Conservation (phyloP, 1,139 yeast species). For the Yamadazyma diddensiae region DNA sequence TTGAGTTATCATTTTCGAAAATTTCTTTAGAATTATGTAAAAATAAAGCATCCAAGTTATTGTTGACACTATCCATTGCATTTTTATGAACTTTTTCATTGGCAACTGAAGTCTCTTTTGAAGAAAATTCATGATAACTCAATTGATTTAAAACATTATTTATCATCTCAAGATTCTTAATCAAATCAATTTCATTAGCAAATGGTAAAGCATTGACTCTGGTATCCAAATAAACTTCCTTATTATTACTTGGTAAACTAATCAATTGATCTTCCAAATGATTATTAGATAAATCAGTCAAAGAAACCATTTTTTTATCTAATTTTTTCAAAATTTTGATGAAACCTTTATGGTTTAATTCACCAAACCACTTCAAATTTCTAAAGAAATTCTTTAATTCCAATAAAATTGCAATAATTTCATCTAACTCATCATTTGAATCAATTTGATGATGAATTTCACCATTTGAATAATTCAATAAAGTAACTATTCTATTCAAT, state of each 20-base stretch:
- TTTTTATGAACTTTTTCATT: slow-evolving; percentile 9
- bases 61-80: slow-evolving; percentile 4
- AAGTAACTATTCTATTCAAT: slow-evolving; percentile 44
- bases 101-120: slow-evolving; percentile 1
- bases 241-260: slow-evolving; percentile 55
- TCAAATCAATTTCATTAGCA: slow-evolving; percentile 64
- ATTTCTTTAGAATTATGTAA: slow-evolving; percentile 24
- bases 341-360: slow-evolving; percentile 86
- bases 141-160: slow-evolving; percentile 49
- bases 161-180: slow-evolving; percentile 51
- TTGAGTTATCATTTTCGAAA: slow-evolving; percentile 46
- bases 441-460: slow-evolving; percentile 32
- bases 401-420: slow-evolving; percentile 68
- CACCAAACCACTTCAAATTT: slow-evolving; percentile 91
- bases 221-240: slow-evolving; percentile 62
- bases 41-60: slow-evolving; percentile 29
- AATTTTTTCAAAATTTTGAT: slow-evolving; percentile 85
- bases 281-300: slow-evolving; percentile 18
- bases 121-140: slow-evolving; percentile 20
- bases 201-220: slow-evolving; percentile 76
- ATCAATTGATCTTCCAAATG: slow-evolving; percentile 12
- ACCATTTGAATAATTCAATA: slow-evolving; percentile 27
- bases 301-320: slow-evolving; percentile 66
- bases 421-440: slow-evolving; percentile 68
- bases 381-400: slow-evolving; percentile 78